These are phyloP conservation scores for Aspergillus avenaceus DNA, from an alignment of 495 filamentous ascomycete genomes.

Conservation along the genomic window DNA sequence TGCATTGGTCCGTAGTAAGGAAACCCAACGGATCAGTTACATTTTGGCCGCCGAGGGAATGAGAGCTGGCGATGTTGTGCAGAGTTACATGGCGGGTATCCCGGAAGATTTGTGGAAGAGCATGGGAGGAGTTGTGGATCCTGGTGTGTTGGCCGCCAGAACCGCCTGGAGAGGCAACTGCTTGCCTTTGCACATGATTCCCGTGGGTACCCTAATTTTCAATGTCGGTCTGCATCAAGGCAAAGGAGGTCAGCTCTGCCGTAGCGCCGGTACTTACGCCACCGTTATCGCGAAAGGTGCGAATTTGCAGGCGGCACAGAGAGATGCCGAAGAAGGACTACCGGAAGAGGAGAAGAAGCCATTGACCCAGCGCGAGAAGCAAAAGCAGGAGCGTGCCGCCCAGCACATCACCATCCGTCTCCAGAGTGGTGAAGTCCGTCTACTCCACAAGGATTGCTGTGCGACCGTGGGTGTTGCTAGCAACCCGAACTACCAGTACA, in stretches of 20 bases:
- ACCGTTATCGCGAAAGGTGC: conserved; percentile 82
- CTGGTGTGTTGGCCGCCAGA: conserved; percentile 89
- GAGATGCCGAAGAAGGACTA: conserved; percentile 19
- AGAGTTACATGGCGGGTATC: conserved; percentile 87
- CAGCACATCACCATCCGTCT: conserved; percentile 75
- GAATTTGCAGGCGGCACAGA: conserved; percentile 40
- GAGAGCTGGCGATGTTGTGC: conserved; percentile 83
- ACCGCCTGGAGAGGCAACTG: conserved; percentile 96
- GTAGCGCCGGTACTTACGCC: conserved; percentile 88
- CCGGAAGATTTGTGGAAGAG: conserved; percentile 76
- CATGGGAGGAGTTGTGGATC: conserved; percentile 89
- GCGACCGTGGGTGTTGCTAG: conserved; percentile 91
- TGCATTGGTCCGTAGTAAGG: conserved; percentile 68
- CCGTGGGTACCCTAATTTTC: conserved; percentile 84
- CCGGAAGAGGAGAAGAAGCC: conserved; percentile 19
- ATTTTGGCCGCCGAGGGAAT: conserved; percentile 91
- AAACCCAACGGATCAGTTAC: conserved; percentile 61
- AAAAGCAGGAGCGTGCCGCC: conserved; percentile 50
- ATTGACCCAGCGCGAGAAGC: conserved; percentile 34
- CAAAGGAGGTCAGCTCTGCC: conserved; percentile 81
- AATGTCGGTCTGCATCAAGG: conserved; percentile 74
- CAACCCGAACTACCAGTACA: conserved; percentile 85
- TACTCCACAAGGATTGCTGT: conserved; percentile 84
- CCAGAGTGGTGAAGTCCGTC: conserved; percentile 87
- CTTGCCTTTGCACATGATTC: conserved; percentile 89